phyloP scores from a whole-genome alignment of 805 yeast species.

The Metschnikowia matae region DNA sequence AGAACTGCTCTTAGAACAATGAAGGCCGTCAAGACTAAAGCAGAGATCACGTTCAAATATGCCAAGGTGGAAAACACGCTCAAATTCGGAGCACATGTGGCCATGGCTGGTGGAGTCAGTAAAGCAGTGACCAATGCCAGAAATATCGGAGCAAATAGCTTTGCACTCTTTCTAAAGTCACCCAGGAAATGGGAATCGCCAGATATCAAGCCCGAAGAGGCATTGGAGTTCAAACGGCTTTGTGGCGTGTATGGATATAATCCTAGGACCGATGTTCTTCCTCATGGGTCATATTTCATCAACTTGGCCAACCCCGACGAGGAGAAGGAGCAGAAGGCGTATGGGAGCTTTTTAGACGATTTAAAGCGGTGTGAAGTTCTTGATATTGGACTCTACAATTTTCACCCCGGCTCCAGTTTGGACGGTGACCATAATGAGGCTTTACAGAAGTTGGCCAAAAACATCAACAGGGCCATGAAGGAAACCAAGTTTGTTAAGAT shows the following conservation, averaged over 20 bases:
- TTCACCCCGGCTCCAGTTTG: constrained; percentile 90
- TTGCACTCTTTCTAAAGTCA: constrained; percentile 86
- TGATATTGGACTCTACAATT: constrained; percentile 80
- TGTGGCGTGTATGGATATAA: constrained; percentile 65
- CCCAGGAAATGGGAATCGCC: constrained; percentile 93
- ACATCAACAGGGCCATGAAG: constrained; percentile 72
- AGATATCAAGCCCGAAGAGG: constrained; percentile 63
- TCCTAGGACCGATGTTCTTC: constrained; percentile 75
- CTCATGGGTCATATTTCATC: constrained; percentile 93
- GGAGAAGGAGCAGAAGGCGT: constrained; percentile 73
- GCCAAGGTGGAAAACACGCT: constrained; percentile 42
- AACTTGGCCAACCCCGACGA: constrained; percentile 87
- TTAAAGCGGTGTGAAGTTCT: constrained; percentile 80
- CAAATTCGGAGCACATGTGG: constrained; percentile 88
- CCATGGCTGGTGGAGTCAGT: constrained; percentile 76
- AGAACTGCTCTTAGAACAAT: constrained; percentile 4
- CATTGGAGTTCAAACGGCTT: constrained; percentile 55
- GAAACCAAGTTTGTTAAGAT: constrained; percentile 78
- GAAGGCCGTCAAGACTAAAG: constrained; percentile 3
- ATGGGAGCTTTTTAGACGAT: constrained; percentile 79
- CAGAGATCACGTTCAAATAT: constrained; percentile 21
- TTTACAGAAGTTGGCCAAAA: constrained; percentile 64
- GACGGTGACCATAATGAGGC: constrained; percentile 64
- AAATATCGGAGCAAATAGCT: constrained; percentile 64
- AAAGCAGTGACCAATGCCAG: constrained; percentile 60